Evolutionary conservation across 257 asterid genomes (phyloP).

Genomic region (Fraxinus pennsylvanica): DNA sequence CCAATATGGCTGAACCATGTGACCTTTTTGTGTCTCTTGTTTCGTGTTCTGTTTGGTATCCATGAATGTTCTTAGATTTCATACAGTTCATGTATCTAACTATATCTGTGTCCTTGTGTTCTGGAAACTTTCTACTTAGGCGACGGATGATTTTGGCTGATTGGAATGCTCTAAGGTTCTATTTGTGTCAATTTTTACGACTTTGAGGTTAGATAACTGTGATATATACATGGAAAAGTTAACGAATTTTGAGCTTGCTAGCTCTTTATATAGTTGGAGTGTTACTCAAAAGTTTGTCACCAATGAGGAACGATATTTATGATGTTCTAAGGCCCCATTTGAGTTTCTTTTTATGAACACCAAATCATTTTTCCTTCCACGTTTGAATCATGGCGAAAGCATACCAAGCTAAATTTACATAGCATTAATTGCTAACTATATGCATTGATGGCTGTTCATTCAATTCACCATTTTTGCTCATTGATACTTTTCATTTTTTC

Average conservation of each 20-base stretch:
- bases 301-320: background rate
- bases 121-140: background rate
- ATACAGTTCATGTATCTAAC: background rate
- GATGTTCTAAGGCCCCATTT: background rate
- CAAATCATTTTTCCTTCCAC: background rate
- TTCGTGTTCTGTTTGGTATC: background rate
- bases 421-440: background rate
- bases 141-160: conserved; percentile 17
- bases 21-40: conserved; percentile 4
- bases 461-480: background rate
- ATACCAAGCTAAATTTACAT: background rate
- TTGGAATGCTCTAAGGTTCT: background rate
- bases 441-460: background rate
- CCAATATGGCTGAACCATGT: conserved; percentile 11
- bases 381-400: background rate
- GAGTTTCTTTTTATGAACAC: too few species aligned
- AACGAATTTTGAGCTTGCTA: too few species aligned
- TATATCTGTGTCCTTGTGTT: background rate
- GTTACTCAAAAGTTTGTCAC: background rate
- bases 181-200: background rate
- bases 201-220: background rate
- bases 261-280: background rate
- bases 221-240: too few species aligned
- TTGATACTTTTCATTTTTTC: background rate
- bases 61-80: background rate